Conservation (phyloP, 345 rosid species). For the Acer saccharum region DNA sequence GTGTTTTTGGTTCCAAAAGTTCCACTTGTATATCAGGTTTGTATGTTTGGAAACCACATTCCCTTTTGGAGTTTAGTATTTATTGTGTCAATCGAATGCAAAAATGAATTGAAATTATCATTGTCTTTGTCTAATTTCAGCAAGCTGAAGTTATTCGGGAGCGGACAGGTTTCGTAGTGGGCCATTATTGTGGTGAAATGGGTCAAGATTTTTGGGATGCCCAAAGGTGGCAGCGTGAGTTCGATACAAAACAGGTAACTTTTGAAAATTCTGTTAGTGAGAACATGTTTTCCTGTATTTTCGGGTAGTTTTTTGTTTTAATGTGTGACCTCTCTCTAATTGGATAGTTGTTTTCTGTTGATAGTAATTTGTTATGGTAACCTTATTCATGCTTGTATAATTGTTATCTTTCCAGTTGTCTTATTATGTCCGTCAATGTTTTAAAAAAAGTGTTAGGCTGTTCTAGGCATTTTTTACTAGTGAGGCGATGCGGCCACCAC, state of each 20-base stretch:
- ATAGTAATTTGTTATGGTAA: background rate
- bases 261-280: slow-evolving; percentile 9
- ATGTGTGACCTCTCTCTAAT: background rate
- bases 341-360: background rate
- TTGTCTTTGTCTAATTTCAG: slow-evolving; percentile 43
- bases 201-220: slow-evolving; percentile 94
- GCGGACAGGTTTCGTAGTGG: slow-evolving; percentile 71
- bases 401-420: background rate
- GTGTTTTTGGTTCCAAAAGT: slow-evolving; percentile 98
- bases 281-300: background rate
- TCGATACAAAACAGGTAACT: slow-evolving; percentile 86
- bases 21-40: slow-evolving; percentile 96
- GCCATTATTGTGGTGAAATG: slow-evolving; percentile 98
- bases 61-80: slow-evolving; percentile 4
- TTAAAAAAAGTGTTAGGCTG: no score
- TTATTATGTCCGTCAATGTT: background rate
- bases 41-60: background rate
- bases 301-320: background rate
- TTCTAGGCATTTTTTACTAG: no score
- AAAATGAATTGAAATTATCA: slow-evolving; percentile 18
- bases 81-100: slow-evolving; percentile 7
- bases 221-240: slow-evolving; percentile 92
- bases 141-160: slow-evolving; percentile 96
- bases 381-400: background rate
- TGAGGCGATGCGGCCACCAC: no score